Evolutionary conservation across 805 yeast species (phyloP), one percentile per base, ranked within the genome.

Genomic region (Saturnispora halmiae): DNA sequence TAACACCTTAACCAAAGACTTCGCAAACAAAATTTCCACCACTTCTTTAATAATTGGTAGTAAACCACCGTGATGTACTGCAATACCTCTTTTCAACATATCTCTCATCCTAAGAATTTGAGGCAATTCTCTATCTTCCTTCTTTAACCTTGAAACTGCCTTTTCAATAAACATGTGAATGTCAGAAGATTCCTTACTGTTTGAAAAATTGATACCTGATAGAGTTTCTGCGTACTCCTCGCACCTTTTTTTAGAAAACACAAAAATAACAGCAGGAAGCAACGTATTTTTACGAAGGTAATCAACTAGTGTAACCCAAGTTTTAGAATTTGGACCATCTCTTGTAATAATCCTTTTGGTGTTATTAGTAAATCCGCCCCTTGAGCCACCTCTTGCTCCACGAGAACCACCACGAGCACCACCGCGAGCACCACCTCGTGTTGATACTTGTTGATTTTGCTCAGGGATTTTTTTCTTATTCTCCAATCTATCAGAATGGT

Each of bases 1-100:
- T 39, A 92, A 65, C 1, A 90, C 92, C 59, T 87, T 88, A 33
- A 92, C 83, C 38, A 90, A 67, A 0, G 94, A 79, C 51, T 76
- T 80, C 0, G 96, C 79, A 64, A 92, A 92, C 36, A 92, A 63
- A 42, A 92, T 88, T 61, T 92, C 98, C 48, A 94, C 90, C 55
- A 97, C 98, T 64, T 97, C 80, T 57, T 81, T 79, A 50, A 92
- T 67, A 44, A 92, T 67, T 0, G 97, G 98, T 48, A 92, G 68
- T 35, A 92, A 67, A 25, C 99, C 99, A 40, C 96, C 86, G 63
- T 92, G 99, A 67, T 92, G 99, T 54, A 92, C 92, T 55, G 98
- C 99, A 48, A 92, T 82, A 42, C 98, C 98, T 54, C 96, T 70
- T 33, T 85, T 73, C 32, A 92, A 61, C 70, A 90, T 67, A 24